Conservation (phyloP, 1,284 basidiomycete genomes). For the Ceratobasidium sp. region DNA sequence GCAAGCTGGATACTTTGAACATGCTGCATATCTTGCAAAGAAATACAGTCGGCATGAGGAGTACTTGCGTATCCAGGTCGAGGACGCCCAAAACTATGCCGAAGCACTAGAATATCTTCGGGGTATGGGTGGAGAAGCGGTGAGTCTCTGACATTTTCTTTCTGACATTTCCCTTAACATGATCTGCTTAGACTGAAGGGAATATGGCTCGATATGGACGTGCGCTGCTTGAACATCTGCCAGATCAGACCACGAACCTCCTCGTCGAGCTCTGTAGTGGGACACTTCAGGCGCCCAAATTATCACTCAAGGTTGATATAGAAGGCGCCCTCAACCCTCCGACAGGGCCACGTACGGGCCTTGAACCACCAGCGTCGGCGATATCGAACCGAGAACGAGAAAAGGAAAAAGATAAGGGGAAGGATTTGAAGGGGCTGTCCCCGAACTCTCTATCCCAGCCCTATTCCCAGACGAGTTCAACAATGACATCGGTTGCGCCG, state of each 20-base stretch:
- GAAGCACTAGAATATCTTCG: slow-evolving; percentile 88
- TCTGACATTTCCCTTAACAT: not conserved
- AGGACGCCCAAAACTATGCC: slow-evolving; percentile 81
- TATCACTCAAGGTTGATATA: slow-evolving; percentile 58
- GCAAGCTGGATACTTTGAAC: slow-evolving; percentile 95
- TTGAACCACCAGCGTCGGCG: slow-evolving; percentile 21
- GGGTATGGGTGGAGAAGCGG: slow-evolving; percentile 78
- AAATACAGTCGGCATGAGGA: slow-evolving; percentile 93
- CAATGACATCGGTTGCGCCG: slow-evolving; percentile 43
- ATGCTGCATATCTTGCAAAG: slow-evolving; percentile 93
- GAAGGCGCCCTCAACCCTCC: slow-evolving; percentile 57
- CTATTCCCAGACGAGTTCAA: slow-evolving; percentile 11
- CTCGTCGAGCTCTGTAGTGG: slow-evolving; percentile 93
- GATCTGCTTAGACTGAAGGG: slow-evolving; percentile 70
- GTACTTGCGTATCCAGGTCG: slow-evolving; percentile 93
- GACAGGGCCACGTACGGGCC: slow-evolving; percentile 46
- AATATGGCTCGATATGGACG: slow-evolving; percentile 87
- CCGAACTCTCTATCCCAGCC: slow-evolving; percentile 15
- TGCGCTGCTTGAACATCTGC: slow-evolving; percentile 81
- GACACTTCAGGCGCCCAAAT: slow-evolving; percentile 59
- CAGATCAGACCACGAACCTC: slow-evolving; percentile 88
- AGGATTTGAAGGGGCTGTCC: not conserved
- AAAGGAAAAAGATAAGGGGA: slow-evolving; percentile 25
- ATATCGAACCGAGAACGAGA: slow-evolving; percentile 2
- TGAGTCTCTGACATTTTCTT: slow-evolving; percentile 56